Base-by-base conservation (phyloP, 495 filamentous ascomycete genomes). In the Massariosphaeria phaeospora region DNA sequence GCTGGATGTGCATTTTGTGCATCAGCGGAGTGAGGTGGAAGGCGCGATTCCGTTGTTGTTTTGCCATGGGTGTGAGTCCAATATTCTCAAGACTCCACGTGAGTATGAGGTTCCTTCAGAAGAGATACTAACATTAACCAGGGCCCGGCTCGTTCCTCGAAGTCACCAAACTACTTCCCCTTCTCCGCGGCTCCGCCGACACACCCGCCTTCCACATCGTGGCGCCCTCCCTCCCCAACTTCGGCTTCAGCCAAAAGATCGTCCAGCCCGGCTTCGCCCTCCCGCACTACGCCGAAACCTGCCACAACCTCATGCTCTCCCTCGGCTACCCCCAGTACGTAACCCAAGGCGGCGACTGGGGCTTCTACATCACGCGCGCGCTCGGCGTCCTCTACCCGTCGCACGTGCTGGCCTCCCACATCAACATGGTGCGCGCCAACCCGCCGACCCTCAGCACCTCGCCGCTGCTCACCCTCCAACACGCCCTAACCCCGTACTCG, bases 101-200 rank as follows among this genome's bases (percentile, higher is more conserved):
- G 13, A 13, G 17, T 30, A n/a, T 5, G 31, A 30, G 15, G 5
- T 18, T 18, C 35, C 7, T 17, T 4, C 2, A 58, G 12, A 36
- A 5, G 6, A 23, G 17, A 2, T 10, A 15, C 42, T 39, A 40
- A 20, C 18, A 26, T 23, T 41, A 30, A 43, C 12, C 52, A 81
- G 78, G 86, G 72, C 86, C 86, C 8, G 80, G 88, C 11, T 81
- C 77, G 38, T 87, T 84, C 63, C 68, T 89, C 36, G 83, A 85
- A 62, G 81, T 79, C 1, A 76, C 72, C 11, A 82, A 84, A 40
- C 66, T 90, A 20, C 69, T 88, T 31, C 74, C 77, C 11, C 67
- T 77, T 6, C 73, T 90, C 46, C 53, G 66, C 10, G 65, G 24
- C 21, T 25, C 71, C 6, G 62, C 70, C 11, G 57, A 58, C 18